Conservation (phyloP, 257 asterid genomes). For the Capsicum chinense region DNA sequence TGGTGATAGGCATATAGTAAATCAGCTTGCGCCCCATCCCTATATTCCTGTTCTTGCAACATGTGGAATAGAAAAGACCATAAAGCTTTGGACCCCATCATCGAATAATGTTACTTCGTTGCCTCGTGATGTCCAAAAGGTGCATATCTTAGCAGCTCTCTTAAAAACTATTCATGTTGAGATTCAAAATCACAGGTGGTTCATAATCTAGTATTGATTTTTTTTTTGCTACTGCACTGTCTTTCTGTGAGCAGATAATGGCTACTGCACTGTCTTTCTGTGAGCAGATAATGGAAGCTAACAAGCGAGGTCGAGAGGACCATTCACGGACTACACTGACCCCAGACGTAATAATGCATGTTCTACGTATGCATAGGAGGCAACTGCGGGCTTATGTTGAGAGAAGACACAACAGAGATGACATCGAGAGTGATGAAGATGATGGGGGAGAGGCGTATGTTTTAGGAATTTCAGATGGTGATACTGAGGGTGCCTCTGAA, state of each 20-base stretch:
- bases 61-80: constrained; percentile 69
- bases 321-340: constrained; percentile 62
- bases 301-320: constrained; percentile 60
- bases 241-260: constrained; percentile 48
- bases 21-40: constrained; percentile 73
- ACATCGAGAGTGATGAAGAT: constrained; percentile 49
- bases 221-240: background rate
- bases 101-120: constrained; percentile 54
- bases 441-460: constrained; percentile 44
- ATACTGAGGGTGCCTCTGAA: constrained; percentile 49
- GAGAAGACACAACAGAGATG: constrained; percentile 50
- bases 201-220: constrained; percentile 12
- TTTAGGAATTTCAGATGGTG: constrained; percentile 53
- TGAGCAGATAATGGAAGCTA: constrained; percentile 62
- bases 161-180: constrained; percentile 13
- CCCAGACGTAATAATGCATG: constrained; percentile 77
- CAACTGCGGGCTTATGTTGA: constrained; percentile 61
- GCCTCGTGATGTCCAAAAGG: constrained; percentile 67
- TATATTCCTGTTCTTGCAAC: constrained; percentile 69
- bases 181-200: background rate
- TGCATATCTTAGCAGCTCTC: constrained; percentile 29
- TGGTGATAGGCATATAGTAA: constrained; percentile 67
- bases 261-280: background rate
- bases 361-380: constrained; percentile 73
- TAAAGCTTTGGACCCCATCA: constrained; percentile 76